Percentiles rank a stretch among this genome's conserved stretches.
phyloP scores from a whole-genome alignment of 495 filamentous ascomycete genomes.

The Daldinia decipiens region DNA sequence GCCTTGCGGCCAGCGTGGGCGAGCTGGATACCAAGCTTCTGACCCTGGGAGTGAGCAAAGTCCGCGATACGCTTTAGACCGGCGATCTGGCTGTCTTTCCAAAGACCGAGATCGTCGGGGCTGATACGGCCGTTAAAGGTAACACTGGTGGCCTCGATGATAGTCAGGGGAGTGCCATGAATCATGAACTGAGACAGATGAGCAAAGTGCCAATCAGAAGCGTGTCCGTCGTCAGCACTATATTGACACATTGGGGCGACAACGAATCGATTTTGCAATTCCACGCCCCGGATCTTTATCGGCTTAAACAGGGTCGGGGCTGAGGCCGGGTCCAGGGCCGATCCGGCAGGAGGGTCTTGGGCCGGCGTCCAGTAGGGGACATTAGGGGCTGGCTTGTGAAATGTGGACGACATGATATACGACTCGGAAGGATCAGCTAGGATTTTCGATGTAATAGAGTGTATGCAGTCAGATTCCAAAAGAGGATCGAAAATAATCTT shows the following conservation, averaged over 20 bases:
- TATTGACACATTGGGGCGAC: slow-evolving; percentile 75
- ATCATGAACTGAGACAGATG: slow-evolving; percentile 71
- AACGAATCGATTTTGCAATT: slow-evolving; percentile 76
- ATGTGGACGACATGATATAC: slow-evolving; percentile 12
- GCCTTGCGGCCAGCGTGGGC: slow-evolving; percentile 81
- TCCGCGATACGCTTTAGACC: slow-evolving; percentile 69
- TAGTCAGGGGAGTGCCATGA: slow-evolving; percentile 71
- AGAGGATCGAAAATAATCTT: background rate
- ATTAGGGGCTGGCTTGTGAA: slow-evolving; percentile 50
- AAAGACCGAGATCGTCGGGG: slow-evolving; percentile 74
- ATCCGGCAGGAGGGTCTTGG: slow-evolving; percentile 65
- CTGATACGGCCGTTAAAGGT: slow-evolving; percentile 75
- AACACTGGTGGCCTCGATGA: slow-evolving; percentile 76
- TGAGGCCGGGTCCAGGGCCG: slow-evolving; percentile 57
- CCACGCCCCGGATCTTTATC: slow-evolving; percentile 71
- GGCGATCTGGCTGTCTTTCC: slow-evolving; percentile 75
- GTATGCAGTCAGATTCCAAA: background rate
- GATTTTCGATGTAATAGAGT: slow-evolving; percentile 6
- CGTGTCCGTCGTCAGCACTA: slow-evolving; percentile 71
- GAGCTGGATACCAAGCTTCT: slow-evolving; percentile 77
- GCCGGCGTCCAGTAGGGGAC: slow-evolving; percentile 68
- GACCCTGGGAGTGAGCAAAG: slow-evolving; percentile 69
- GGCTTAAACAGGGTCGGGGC: slow-evolving; percentile 73
- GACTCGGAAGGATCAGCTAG: background rate
- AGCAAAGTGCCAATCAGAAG: slow-evolving; percentile 75